Conservation (phyloP, 805 yeast species). For the Yarrowia yakushimensis region DNA sequence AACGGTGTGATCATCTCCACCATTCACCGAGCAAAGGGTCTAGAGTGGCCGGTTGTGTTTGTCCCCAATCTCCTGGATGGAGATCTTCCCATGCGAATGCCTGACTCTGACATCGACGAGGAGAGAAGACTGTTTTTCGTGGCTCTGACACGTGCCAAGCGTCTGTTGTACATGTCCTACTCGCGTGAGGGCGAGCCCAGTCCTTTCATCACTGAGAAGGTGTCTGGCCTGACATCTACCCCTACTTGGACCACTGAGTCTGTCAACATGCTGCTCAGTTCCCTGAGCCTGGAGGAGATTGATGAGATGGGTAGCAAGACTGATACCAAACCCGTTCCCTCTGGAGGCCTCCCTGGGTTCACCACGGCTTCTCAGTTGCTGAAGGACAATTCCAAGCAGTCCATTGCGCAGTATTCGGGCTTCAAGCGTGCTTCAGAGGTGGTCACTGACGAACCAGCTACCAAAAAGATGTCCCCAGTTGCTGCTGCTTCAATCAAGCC, state of each 20-base stretch:
- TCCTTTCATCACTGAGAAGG: not conserved
- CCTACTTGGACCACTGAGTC: not conserved
- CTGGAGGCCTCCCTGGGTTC: not conserved
- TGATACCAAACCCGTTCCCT: not conserved
- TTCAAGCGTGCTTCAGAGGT: constrained; percentile 3
- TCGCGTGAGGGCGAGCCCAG: constrained; percentile 23
- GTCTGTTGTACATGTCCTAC: constrained; percentile 44
- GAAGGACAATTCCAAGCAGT: constrained; percentile 6
- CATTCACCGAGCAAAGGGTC: constrained; percentile 87
- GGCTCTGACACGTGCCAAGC: constrained; percentile 80
- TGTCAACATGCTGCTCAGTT: not conserved
- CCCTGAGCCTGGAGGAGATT: not conserved
- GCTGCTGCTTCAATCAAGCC: constrained; percentile 9
- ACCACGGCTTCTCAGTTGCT: not conserved
- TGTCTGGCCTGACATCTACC: not conserved
- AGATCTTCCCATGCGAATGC: constrained; percentile 30
- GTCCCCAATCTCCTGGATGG: constrained; percentile 26
- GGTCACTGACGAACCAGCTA: not conserved
- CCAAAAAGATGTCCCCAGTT: not conserved
- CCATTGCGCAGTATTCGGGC: not conserved
- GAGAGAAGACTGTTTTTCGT: constrained; percentile 85
- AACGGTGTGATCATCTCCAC: constrained; percentile 61
- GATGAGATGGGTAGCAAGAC: not conserved
- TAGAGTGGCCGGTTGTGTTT: constrained; percentile 93
- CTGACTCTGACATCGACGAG: constrained; percentile 37